Percentiles rank a stretch among this genome's conserved stretches.
Conservation (phyloP, 2,329 filamentous ascomycete genomes). For the Microdochium trichocladiopsis region DNA sequence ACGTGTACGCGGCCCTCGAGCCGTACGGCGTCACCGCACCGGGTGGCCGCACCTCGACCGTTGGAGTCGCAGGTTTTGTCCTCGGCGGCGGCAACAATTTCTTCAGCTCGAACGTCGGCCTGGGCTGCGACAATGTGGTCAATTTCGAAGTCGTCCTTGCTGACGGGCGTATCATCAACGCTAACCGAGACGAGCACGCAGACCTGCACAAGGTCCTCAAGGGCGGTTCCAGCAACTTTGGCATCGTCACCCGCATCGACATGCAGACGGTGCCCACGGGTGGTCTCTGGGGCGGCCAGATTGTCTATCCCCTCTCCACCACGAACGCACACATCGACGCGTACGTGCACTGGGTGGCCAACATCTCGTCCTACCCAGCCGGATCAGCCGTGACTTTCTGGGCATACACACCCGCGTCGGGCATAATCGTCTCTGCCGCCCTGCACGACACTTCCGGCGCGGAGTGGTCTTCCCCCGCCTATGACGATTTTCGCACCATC, state of each 20-base stretch:
- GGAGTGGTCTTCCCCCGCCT: background rate
- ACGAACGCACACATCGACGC: slow-evolving; percentile 7
- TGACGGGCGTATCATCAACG: background rate
- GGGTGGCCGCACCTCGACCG: background rate
- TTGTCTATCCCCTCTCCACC: slow-evolving; percentile 2
- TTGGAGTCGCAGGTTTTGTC: background rate
- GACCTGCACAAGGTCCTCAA: slow-evolving; percentile 34
- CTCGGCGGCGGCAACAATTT: background rate
- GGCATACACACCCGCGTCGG: background rate
- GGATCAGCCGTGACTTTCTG: slow-evolving; percentile 5
- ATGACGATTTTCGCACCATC: background rate
- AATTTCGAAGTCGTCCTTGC: background rate
- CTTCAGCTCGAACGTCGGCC: background rate
- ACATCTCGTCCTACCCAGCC: slow-evolving; percentile 4
- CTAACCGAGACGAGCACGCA: background rate
- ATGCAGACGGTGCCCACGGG: slow-evolving; percentile 8
- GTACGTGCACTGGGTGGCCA: slow-evolving; percentile 7
- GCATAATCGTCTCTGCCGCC: background rate
- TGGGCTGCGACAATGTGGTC: background rate
- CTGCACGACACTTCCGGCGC: background rate
- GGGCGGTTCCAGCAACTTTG: slow-evolving; percentile 37
- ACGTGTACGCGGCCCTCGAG: background rate
- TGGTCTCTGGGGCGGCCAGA: slow-evolving; percentile 11
- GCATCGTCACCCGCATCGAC: slow-evolving; percentile 25
- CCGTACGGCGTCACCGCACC: background rate